Evolutionary conservation across 2,329 filamentous ascomycete genomes (phyloP), one percentile per base, ranked within the genome.

Genomic region (Lanzia echinophila): DNA sequence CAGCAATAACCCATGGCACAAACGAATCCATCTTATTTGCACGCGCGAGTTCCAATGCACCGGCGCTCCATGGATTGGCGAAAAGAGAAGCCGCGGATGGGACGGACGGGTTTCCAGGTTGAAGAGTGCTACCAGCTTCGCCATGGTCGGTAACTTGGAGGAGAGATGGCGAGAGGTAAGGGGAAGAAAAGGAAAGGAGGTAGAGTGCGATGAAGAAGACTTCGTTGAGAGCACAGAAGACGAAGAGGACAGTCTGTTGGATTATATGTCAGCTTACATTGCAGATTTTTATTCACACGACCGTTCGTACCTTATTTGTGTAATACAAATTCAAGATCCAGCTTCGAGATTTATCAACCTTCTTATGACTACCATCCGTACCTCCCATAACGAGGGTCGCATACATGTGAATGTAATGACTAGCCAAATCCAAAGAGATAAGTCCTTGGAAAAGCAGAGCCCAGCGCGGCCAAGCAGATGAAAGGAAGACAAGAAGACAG

Each of bases 391-490:
- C 85, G 66, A 96, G 76, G 1, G 90, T 96, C 12, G 91, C 89
- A 69, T 95, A 97, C 94, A 99, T 99, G 75, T 99, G 94, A 78
- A 97, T 92, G 70, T 97, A 99, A 72, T 99, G 94, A 70, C 90
- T 96, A 28, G 94, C 88, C 60, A 99, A 79, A 72, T 99, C 94
- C 65, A 99, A 75, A 53, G 87, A 87, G 71, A 99, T 96, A 67
- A 99, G 75, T 43, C 86, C 83, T 75, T 99, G 94, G 79, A 99
- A 99, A 56, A 97, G 68, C 63, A 97, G 90, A 60, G 89, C 85
- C 86, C 90, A 97, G 54, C 91, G 83, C 4, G 94, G 94, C 74
- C 95, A 99, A 19, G 94, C 94, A 13, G 90, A 95, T 39, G 89
- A 90, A 58, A 99, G 75, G 75, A 97, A 99, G 48, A 97, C 91